Evolutionary conservation across 768 basidiomycete species (phyloP).

Genomic region (Calocybe cyanea): DNA sequence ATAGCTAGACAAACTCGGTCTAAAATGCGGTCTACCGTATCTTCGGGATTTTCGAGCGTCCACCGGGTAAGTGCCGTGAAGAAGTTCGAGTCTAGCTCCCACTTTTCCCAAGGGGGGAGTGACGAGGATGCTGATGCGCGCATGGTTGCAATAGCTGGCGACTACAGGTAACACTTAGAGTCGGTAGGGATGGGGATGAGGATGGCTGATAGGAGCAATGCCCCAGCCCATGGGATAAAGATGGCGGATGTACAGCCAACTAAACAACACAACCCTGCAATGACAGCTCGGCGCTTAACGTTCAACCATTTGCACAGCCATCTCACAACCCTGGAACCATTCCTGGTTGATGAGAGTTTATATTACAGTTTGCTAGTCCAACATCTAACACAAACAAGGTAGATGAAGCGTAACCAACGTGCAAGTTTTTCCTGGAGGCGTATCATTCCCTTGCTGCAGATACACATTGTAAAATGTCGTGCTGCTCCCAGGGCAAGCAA

Average conservation of each 20-base stretch:
- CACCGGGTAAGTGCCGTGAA: background rate
- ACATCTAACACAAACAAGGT: slow-evolving; percentile 35
- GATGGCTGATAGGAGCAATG: too few relatives aligned
- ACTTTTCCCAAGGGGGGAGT: background rate
- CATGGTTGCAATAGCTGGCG: too few relatives aligned
- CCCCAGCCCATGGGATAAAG: too few relatives aligned
- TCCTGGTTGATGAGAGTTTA: too few relatives aligned
- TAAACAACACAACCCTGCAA: too few relatives aligned
- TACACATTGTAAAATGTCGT: slow-evolving; percentile 42
- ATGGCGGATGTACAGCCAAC: too few relatives aligned
- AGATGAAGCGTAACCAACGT: slow-evolving; percentile 39
- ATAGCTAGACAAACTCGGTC: slow-evolving; percentile 2
- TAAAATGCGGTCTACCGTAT: background rate
- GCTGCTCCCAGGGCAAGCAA: slow-evolving; percentile 44
- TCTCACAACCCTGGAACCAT: too few relatives aligned
- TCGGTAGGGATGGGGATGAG: too few relatives aligned
- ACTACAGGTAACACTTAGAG: too few relatives aligned
- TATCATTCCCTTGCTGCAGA: slow-evolving; percentile 48
- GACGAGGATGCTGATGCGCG: background rate
- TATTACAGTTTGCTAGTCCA: too few relatives aligned
- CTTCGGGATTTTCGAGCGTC: slow-evolving; percentile 2
- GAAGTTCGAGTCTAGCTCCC: slow-evolving; percentile 2
- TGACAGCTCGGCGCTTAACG: too few relatives aligned
- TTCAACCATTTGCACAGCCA: too few relatives aligned
- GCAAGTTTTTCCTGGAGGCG: slow-evolving; percentile 35